Percentiles rank a stretch among this genome's conserved stretches.
phyloP scores from a whole-genome alignment of 1,284 basidiomycete species.

The Coniophora puteana region DNA sequence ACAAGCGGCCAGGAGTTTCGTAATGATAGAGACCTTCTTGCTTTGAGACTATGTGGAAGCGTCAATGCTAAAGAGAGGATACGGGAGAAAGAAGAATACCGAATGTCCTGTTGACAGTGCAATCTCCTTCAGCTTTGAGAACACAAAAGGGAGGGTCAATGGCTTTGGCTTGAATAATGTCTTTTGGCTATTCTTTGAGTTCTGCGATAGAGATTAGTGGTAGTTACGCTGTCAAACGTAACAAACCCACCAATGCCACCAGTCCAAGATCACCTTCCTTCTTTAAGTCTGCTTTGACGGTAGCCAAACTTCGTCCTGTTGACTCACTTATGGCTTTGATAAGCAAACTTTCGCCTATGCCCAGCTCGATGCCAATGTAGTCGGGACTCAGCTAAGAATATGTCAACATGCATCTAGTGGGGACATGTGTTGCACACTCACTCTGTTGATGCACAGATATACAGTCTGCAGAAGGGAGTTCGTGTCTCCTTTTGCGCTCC shows the following conservation, averaged over 20 bases:
- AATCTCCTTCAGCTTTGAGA: constrained; percentile 83
- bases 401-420: constrained; percentile 7
- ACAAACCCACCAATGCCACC: constrained; percentile 77
- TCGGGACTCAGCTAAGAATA: constrained; percentile 81
- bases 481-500: constrained; percentile 69
- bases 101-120: constrained; percentile 82
- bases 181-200: constrained; percentile 91
- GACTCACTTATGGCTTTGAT: constrained; percentile 96
- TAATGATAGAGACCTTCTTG: constrained; percentile 95
- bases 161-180: constrained; percentile 95
- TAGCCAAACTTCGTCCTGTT: constrained; percentile 80
- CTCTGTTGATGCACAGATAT: constrained; percentile 96
- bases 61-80: constrained; percentile 5
- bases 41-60: constrained; percentile 68
- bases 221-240: not conserved
- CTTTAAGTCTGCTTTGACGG: constrained; percentile 91
- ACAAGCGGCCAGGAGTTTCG: constrained; percentile 90
- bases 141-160: constrained; percentile 86
- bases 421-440: constrained; percentile 33
- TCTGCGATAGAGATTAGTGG: constrained; percentile 39
- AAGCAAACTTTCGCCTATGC: constrained; percentile 93
- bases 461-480: constrained; percentile 82
- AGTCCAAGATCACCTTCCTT: constrained; percentile 93
- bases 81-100: constrained; percentile 34
- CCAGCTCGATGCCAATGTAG: constrained; percentile 94